Conservation (phyloP, 805 yeast species). For the Millerozyma miso region DNA sequence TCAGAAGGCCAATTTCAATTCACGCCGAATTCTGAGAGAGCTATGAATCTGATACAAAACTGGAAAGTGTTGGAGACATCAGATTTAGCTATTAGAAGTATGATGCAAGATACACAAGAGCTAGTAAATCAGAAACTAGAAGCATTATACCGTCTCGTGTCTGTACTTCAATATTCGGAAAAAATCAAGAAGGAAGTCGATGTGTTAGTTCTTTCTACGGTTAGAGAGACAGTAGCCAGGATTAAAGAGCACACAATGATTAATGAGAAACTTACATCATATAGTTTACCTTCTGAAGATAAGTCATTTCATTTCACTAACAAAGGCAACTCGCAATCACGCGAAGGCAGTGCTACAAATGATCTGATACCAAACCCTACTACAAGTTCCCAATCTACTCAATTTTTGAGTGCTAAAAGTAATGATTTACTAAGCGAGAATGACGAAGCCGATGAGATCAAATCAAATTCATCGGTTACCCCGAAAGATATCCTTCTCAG, state of each 20-base stretch:
- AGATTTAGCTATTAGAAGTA: conserved; percentile 58
- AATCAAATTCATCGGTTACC: conserved; percentile 34
- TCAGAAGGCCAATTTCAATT: conserved; percentile 29
- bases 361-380: conserved; percentile 5
- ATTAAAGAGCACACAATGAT: conserved; percentile 37
- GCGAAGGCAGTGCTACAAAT: background rate
- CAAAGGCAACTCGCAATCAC: background rate
- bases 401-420: conserved; percentile 26
- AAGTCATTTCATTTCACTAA: background rate
- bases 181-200: conserved; percentile 79
- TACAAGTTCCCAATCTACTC: background rate
- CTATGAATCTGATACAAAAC: conserved; percentile 45
- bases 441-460: conserved; percentile 8
- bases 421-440: conserved; percentile 18
- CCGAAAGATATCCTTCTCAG: conserved; percentile 41
- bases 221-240: conserved; percentile 57
- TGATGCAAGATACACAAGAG: conserved; percentile 64
- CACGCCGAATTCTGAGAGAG: conserved; percentile 60
- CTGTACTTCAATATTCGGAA: conserved; percentile 69
- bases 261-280: conserved; percentile 8
- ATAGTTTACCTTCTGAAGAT: background rate
- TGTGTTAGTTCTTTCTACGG: conserved; percentile 55
- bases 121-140: conserved; percentile 64
- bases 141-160: conserved; percentile 63
- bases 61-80: conserved; percentile 49